These are phyloP conservation scores for Metahyphopichia silvanorum DNA, from an alignment of 805 yeast genomes.

Conservation along the genomic window DNA sequence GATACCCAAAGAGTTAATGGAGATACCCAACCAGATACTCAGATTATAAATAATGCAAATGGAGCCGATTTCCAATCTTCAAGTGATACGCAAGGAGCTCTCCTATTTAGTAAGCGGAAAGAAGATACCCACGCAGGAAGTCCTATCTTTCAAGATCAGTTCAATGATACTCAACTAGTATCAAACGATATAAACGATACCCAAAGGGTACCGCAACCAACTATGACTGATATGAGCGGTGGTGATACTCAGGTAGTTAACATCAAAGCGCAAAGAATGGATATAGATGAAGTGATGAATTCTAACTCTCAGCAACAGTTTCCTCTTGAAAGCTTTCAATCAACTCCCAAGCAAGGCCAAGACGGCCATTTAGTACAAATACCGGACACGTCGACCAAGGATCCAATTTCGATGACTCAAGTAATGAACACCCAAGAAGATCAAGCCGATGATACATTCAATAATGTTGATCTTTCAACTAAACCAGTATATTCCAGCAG, in stretches of 20 bases:
- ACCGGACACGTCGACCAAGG: conserved; percentile 2
- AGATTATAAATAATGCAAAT: conserved; percentile 1
- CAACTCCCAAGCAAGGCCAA: neutral
- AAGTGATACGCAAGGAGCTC: neutral
- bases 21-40: conserved; percentile 2
- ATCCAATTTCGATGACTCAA: conserved; percentile 23
- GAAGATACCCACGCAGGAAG: too few species aligned
- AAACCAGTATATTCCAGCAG: conserved; percentile 17
- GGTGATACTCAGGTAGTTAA: neutral
- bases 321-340: too few species aligned
- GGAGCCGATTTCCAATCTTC: neutral
- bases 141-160: too few species aligned
- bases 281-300: too few species aligned
- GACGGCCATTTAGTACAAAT: too few species aligned
- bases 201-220: too few species aligned
- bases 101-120: too few species aligned
- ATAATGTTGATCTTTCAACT: conserved; percentile 8
- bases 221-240: too few species aligned
- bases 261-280: too few species aligned
- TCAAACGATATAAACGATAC: too few species aligned
- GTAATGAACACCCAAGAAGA: conserved; percentile 28
- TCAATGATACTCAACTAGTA: too few species aligned
- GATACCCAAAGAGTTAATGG: conserved; percentile 5
- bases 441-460: conserved; percentile 2
- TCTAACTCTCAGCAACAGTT: neutral